Evolutionary conservation across 306 rosid species (phyloP).

Genomic region (Arachis stenosperma): DNA sequence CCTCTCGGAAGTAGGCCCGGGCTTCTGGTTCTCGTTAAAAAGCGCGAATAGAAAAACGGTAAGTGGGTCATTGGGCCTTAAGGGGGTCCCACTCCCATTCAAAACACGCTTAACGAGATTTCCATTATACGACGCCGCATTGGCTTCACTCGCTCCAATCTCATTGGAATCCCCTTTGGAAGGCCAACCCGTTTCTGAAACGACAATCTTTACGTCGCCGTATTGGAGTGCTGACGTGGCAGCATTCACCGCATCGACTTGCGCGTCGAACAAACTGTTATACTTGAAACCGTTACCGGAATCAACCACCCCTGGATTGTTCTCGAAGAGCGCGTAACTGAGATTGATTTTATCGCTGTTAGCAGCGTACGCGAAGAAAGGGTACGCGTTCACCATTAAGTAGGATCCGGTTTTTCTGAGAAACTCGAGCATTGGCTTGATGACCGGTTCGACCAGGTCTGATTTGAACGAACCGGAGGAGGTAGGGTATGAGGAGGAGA

Average conservation of each 20-base stretch:
- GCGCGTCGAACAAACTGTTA: conserved; percentile 64
- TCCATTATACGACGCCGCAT: conserved; percentile 87
- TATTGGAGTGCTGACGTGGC: conserved; percentile 72
- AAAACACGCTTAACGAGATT: conserved; percentile 62
- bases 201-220: conserved; percentile 55
- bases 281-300: conserved; percentile 73
- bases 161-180: conserved; percentile 72
- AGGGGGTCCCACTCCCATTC: conserved; percentile 66
- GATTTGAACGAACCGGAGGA: conserved; percentile 79
- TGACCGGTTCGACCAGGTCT: conserved; percentile 63
- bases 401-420: conserved; percentile 59
- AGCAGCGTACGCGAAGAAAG: conserved; percentile 67
- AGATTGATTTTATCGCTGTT: conserved; percentile 59
- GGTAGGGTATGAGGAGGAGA: conserved; percentile 68
- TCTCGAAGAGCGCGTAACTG: conserved; percentile 60
- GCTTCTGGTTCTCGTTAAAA: conserved; percentile 73
- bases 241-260: conserved; percentile 80
- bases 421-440: conserved; percentile 71
- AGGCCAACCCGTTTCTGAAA: conserved; percentile 91
- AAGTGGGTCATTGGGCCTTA: conserved; percentile 51
- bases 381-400: conserved; percentile 80
- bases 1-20: conserved; percentile 82
- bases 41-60: conserved; percentile 68
- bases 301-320: conserved; percentile 71
- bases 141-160: conserved; percentile 55